Conservation (phyloP, 805 yeast genomes). For the Yamadazyma scolyti region DNA sequence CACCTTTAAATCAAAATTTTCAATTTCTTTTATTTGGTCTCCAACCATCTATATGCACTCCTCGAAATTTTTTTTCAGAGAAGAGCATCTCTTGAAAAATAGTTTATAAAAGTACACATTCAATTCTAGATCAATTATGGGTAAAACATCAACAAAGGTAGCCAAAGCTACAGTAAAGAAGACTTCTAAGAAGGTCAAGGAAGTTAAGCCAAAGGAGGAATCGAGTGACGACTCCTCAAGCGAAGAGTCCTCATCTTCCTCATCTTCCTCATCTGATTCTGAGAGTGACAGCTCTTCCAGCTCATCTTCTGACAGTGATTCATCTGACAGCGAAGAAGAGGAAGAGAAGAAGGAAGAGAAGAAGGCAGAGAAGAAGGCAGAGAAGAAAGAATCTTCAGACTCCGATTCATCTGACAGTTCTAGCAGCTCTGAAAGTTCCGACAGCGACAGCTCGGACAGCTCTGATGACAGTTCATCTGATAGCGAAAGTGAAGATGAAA, state of each 20-base stretch:
- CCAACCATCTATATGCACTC: no score
- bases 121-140: slow-evolving; percentile 36
- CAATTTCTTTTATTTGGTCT: no score
- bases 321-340: slow-evolving; percentile 5
- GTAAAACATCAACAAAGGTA: slow-evolving; percentile 29
- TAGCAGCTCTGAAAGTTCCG: slow-evolving; percentile 21
- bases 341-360: slow-evolving; percentile 12
- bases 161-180: slow-evolving; percentile 21
- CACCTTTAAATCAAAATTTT: no score
- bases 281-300: slow-evolving; percentile 1
- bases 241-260: slow-evolving; percentile 19
- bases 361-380: slow-evolving; percentile 22
- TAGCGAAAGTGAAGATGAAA: slow-evolving; percentile 8
- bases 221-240: slow-evolving; percentile 1
- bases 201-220: slow-evolving; percentile 19
- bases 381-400: slow-evolving; percentile 18
- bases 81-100: no score
- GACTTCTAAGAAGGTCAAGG: slow-evolving; percentile 19
- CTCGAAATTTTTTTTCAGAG: no score
- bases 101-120: no score
- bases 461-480: slow-evolving; percentile 11
- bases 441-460: slow-evolving; percentile 27
- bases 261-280: slow-evolving; percentile 8
- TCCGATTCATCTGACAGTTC: slow-evolving; percentile 2
- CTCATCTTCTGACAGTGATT: slow-evolving; percentile 3